Conservation (phyloP, 139 green algal species). For the Gonium pectorale region DNA sequence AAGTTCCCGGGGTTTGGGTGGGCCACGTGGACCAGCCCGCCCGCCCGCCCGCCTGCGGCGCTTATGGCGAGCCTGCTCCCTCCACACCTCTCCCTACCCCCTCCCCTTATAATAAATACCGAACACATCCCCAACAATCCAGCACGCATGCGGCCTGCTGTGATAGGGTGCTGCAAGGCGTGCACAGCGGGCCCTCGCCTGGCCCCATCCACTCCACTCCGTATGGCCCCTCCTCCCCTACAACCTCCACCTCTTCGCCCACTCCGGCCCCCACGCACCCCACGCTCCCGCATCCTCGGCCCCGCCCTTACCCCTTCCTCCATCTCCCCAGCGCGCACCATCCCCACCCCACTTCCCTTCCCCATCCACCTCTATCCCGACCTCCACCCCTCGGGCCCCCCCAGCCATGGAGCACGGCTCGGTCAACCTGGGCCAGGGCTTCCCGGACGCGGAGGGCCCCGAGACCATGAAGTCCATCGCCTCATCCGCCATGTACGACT, state of each 20-base stretch:
- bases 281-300: background rate
- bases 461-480: constrained; percentile 75
- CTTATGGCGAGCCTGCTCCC: background rate
- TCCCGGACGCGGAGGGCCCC: constrained; percentile 84
- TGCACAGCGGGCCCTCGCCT: too few species aligned
- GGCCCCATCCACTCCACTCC: too few species aligned
- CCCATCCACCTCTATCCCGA: too few species aligned
- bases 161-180: background rate
- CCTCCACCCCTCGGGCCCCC: background rate
- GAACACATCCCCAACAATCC: background rate
- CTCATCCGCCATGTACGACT: constrained; percentile 42
- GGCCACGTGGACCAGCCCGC: too few species aligned
- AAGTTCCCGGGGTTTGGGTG: too few species aligned
- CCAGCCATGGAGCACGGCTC: constrained; percentile 58
- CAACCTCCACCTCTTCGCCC: background rate
- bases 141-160: background rate
- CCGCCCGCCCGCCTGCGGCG: background rate
- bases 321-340: background rate
- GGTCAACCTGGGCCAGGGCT: constrained; percentile 82
- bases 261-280: background rate
- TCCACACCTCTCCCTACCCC: background rate
- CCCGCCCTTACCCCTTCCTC: background rate
- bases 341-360: background rate
- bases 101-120: background rate
- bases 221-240: too few species aligned